Evolutionary conservation across 306 rosid species (phyloP).

Genomic region (Mimosa pudica): DNA sequence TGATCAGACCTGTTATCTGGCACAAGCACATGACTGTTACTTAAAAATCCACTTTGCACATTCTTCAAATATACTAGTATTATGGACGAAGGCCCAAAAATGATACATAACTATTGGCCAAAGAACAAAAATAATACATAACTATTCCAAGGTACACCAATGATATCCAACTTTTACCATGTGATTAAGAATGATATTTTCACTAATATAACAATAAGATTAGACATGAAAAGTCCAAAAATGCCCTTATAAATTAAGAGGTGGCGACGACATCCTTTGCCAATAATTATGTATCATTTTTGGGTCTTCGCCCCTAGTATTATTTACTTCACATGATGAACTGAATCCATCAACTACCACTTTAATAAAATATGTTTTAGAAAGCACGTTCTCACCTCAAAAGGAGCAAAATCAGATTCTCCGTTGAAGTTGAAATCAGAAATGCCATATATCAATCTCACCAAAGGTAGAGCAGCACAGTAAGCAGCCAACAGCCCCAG

Average conservation of each 20-base stretch:
- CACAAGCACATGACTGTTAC: conserved; percentile 2
- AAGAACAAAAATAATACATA: too few relatives aligned
- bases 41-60: conserved; percentile 13
- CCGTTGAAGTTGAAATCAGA: conserved; percentile 58
- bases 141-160: too few relatives aligned
- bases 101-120: too few relatives aligned
- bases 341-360: conserved; percentile 27
- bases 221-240: too few relatives aligned
- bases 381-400: conserved; percentile 61
- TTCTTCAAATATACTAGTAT: not conserved
- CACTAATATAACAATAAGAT: too few relatives aligned
- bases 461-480: conserved; percentile 63
- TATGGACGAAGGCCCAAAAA: too few relatives aligned
- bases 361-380: not conserved
- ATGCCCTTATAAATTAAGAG: too few relatives aligned
- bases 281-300: too few relatives aligned
- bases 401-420: conserved; percentile 61
- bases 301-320: too few relatives aligned
- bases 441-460: conserved; percentile 56
- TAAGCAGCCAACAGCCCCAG: conserved; percentile 56
- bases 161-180: too few relatives aligned
- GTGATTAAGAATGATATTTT: too few relatives aligned
- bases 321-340: not conserved
- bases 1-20: conserved; percentile 51
- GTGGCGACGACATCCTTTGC: too few relatives aligned